Evolutionary conservation across 2,329 filamentous ascomycete species (phyloP).

Genomic region (Lecanosticta acicola): DNA sequence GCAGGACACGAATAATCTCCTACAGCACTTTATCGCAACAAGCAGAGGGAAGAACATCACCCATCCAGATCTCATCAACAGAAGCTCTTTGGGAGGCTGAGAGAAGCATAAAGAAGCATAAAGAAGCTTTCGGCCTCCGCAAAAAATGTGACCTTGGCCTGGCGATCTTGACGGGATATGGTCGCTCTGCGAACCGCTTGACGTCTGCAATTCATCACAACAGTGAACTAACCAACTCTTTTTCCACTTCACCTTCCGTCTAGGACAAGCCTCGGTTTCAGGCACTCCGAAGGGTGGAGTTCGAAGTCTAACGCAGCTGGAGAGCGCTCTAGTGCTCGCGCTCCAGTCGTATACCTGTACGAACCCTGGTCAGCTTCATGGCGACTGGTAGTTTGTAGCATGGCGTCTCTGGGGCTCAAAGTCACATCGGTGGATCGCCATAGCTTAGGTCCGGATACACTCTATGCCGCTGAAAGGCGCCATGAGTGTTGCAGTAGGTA

Average conservation of each 20-base stretch:
- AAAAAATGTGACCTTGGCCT: neutral
- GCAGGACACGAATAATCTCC: neutral
- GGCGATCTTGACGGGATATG: neutral
- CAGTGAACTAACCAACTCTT: neutral
- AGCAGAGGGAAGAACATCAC: neutral
- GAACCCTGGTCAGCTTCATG: neutral
- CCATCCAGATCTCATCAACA: neutral
- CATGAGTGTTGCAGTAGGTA: neutral
- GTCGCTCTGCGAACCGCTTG: neutral
- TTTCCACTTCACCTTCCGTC: neutral
- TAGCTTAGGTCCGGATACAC: neutral
- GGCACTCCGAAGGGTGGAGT: neutral
- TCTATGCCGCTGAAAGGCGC: neutral
- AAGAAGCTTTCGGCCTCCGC: neutral
- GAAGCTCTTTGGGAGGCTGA: neutral
- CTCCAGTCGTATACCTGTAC: neutral
- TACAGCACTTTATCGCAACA: neutral
- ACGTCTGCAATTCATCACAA: neutral
- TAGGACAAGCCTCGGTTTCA: neutral
- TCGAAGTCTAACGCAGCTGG: neutral
- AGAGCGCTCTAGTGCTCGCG: neutral
- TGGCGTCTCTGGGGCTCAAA: neutral
- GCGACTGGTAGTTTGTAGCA: neutral
- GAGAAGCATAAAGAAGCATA: neutral
- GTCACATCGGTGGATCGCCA: too few relatives aligned